Conservation (phyloP, 108 stramenopile genomes). For the Stephanodiscus minutulus region DNA sequence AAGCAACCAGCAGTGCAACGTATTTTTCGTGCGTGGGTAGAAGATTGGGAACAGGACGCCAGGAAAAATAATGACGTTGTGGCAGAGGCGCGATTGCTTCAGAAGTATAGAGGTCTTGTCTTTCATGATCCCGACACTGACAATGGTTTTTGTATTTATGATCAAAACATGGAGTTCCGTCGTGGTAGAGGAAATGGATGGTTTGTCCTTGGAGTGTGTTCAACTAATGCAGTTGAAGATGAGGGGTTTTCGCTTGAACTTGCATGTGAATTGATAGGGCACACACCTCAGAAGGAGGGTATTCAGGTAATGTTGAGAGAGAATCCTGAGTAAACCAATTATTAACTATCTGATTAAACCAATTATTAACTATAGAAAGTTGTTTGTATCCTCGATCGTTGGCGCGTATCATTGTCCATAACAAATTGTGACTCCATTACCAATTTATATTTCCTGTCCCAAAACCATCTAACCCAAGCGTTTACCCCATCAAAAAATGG, state of each 20-base stretch:
- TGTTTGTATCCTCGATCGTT: too few relatives aligned
- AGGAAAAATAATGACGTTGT: slow-evolving; percentile 7
- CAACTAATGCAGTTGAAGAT: neutral
- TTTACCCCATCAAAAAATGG: too few relatives aligned
- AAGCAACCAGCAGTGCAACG: neutral
- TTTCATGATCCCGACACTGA: slow-evolving; percentile 12
- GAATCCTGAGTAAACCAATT: too few relatives aligned
- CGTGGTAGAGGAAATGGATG: neutral
- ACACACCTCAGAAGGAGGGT: neutral
- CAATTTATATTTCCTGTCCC: too few relatives aligned
- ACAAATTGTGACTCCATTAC: too few relatives aligned
- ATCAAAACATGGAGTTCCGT: slow-evolving; percentile 1
- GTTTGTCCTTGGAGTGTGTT: neutral
- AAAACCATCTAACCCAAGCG: too few relatives aligned
- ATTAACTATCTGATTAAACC: too few relatives aligned
- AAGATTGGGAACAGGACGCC: slow-evolving; percentile 31
- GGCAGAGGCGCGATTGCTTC: slow-evolving; percentile 10
- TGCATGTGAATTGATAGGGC: neutral
- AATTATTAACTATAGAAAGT: too few relatives aligned
- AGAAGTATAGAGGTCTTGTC: slow-evolving; percentile 24
- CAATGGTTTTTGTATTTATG: neutral
- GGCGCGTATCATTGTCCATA: too few relatives aligned
- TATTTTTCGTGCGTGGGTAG: slow-evolving; percentile 23
- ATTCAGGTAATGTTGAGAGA: neutral
- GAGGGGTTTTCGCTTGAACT: neutral